phyloP scores from a whole-genome alignment of 2,329 filamentous ascomycete species.

The Neoarthrinium moseri region DNA sequence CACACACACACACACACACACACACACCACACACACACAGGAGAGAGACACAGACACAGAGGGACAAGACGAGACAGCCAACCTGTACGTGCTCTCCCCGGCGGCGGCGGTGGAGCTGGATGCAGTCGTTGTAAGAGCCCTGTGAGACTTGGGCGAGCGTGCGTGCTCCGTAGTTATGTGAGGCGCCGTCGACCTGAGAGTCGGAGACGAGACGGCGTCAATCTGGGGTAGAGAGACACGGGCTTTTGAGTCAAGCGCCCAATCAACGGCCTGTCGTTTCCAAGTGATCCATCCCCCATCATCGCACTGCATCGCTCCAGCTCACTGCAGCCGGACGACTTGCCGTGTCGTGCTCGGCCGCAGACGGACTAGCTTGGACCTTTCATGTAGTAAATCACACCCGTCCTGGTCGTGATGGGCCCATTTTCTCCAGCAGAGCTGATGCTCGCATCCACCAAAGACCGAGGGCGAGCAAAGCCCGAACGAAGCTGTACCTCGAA shows the following conservation, averaged over 20 bases:
- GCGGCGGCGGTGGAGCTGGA: too few species aligned
- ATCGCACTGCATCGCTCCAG: conserved; percentile 2
- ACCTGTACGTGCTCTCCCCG: too few species aligned
- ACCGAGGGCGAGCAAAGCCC: not conserved
- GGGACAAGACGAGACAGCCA: too few species aligned
- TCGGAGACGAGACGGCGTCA: not conserved
- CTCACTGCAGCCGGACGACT: conserved; percentile 6
- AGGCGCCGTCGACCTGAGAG: not conserved
- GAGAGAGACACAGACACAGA: too few species aligned
- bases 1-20: too few species aligned
- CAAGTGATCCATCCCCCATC: not conserved
- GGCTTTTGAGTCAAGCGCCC: not conserved
- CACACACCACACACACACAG: too few species aligned
- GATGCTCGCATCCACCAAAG: not conserved
- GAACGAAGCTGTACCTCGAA: too few species aligned
- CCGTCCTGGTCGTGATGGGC: not conserved
- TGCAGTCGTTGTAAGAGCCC: too few species aligned
- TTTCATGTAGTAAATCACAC: conserved; percentile 5
- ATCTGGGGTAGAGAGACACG: conserved; percentile 8
- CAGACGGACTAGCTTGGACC: not conserved
- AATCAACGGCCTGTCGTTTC: not conserved
- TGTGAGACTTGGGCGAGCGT: too few species aligned
- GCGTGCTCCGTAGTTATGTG: too few species aligned
- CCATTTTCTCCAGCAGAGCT: not conserved
- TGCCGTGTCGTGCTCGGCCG: conserved; percentile 5